Percentiles rank a stretch among this genome's conserved stretches.
These are phyloP conservation scores for Jatropha multifida DNA, from an alignment of 441 rosid genomes.

Conservation along the genomic window DNA sequence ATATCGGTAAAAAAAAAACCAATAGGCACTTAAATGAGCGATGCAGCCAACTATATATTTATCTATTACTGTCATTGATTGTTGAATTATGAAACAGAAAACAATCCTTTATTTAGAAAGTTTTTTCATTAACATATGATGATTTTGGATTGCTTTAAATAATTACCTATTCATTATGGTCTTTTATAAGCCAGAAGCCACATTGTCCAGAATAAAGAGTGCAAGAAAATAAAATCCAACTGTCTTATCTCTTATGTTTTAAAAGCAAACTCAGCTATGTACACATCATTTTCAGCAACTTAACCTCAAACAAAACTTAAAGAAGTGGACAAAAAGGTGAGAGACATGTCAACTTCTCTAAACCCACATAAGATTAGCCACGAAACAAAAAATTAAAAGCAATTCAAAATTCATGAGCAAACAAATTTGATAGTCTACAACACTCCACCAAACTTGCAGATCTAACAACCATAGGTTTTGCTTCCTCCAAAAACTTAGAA, in stretches of 20 bases:
- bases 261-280: not conserved
- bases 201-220: not conserved
- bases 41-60: not conserved
- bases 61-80: not conserved
- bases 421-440: not conserved
- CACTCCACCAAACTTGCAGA: slow-evolving; percentile 37
- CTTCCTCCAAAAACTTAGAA: slow-evolving; percentile 49
- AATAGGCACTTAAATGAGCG: too few species aligned
- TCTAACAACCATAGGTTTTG: slow-evolving; percentile 42
- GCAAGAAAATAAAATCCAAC: not conserved
- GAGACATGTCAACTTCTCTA: not conserved
- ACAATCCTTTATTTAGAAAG: not conserved
- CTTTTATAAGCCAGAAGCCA: not conserved
- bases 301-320: slow-evolving; percentile 13
- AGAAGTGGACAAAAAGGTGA: not conserved
- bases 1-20: too few species aligned
- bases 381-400: slow-evolving; percentile 8
- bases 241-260: not conserved
- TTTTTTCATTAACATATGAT: not conserved
- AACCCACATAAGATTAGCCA: slow-evolving; percentile 5
- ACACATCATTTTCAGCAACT: not conserved
- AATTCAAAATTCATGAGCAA: slow-evolving; percentile 11
- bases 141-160: not conserved
- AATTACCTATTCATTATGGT: not conserved
- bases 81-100: not conserved